Base-by-base conservation (phyloP, 805 yeast species). In the Wickerhamiella lipophila region DNA sequence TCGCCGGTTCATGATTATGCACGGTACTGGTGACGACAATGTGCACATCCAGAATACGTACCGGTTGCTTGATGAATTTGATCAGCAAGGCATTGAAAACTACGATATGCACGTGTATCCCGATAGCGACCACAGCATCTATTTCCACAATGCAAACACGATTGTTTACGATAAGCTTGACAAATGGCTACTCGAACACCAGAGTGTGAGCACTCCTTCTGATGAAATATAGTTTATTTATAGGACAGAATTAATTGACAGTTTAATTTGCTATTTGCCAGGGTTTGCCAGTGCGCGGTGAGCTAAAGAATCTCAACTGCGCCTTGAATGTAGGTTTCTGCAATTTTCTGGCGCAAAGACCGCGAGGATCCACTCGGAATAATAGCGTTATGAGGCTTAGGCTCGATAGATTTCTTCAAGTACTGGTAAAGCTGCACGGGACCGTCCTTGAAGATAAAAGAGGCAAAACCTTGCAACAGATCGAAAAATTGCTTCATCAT, bases 21-120 rank as follows among this genome's bases (percentile, higher is more conserved):
- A 89, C 61, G 98, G 98, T 1, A 80, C 96, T 0, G 95, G 96
- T 3, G 98, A 92, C 66, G 98, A 92, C 64, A 92, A 92, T 58
- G 98, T 92, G 42, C 97, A 92, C 66, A 77, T 88, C 65, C 98
- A 92, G 63, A 85, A 92, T 67, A 76, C 89, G 40, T 70, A 86
- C 52, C 78, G 79, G 61, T 68, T 92, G 34, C 60, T 92, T 42
- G 97, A 92, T 65, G 67, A 74, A 55, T 70, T 89, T 49, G 81
- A 88, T 58, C 58, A 79, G 49, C 75, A 70, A n/a, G 74, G 73
- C 2, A 75, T 87, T n/a, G 94, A 84, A 59, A 92, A 92, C 65
- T 92, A 79, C 60, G 98, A 92, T 58, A 71, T 87, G 68, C 87
- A 80, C 56, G 74, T 87, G 12, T 92, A 81, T 66, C 97, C 98